A percentile compares a stretch with the other conserved stretches of the same genome.
Evolutionary conservation across 2,329 filamentous ascomycete genomes (phyloP).

Genomic region (Hymenoscyphus fraxineus): DNA sequence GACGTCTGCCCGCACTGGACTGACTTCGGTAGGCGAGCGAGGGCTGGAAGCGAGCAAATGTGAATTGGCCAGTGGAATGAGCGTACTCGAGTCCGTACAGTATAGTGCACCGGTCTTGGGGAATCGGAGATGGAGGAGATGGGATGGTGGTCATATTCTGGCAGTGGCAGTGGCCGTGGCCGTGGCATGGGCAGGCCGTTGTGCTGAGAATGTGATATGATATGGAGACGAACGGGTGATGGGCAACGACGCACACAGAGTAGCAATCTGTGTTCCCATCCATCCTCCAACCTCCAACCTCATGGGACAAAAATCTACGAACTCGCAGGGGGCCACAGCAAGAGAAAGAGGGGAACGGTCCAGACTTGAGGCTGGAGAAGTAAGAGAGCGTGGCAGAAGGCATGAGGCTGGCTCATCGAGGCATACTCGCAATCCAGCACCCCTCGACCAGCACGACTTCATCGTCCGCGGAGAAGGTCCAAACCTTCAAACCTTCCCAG

Average conservation of each 20-base stretch:
- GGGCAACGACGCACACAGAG: background rate
- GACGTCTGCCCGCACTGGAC: slow-evolving; percentile 8
- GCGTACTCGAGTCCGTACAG: too few relatives aligned
- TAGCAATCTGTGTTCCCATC: background rate
- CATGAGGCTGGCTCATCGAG: background rate
- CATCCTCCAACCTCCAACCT: too few relatives aligned
- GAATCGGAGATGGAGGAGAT: background rate
- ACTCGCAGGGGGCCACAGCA: background rate
- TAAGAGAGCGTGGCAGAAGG: background rate
- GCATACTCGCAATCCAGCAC: too few relatives aligned
- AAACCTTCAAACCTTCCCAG: background rate
- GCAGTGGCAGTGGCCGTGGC: background rate
- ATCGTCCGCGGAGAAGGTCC: background rate
- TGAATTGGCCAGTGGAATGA: background rate
- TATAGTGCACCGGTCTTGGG: background rate
- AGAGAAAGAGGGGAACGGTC: background rate
- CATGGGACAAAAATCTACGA: background rate
- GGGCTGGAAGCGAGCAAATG: background rate
- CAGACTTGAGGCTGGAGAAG: background rate
- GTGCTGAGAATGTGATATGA: background rate
- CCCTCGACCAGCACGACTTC: background rate
- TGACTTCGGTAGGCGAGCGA: background rate
- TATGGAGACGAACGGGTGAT: background rate
- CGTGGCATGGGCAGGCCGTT: too few relatives aligned
- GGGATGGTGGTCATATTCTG: background rate